Evolutionary conservation across 306 rosid genomes (phyloP), one percentile per base, ranked within the genome.

Genomic region (Prunus davidiana): DNA sequence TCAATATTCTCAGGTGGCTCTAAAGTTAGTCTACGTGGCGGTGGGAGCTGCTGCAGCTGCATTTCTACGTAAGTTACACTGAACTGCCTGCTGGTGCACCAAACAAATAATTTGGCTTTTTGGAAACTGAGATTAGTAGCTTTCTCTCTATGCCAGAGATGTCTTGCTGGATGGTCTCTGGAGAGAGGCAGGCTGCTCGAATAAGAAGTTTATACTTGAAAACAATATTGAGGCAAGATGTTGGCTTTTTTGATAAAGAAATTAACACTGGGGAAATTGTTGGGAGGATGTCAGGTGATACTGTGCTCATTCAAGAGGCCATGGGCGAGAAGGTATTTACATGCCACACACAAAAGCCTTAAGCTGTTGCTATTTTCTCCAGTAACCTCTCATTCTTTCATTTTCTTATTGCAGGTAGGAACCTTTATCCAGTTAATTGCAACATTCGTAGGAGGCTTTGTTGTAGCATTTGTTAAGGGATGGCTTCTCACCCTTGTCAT

Each of bases 241-340:
- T 93, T 56, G 80, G 85, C 46, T 93, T 86, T 84, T 93, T 91
- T 34, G 97, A 93, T 81, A 78, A 73, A 79, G 91, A 91, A 88
- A 77, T 86, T 2, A 91, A 82, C 67, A 76, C 86, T 0, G 98
- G 96, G 43, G 97, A 91, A 71, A 88, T 93, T 71, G 80, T 90
- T 27, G 96, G 84, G 74, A 84, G 96, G 71, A 90, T 93, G 95
- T 90, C 96, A 2, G 98, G 96, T 3, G 96, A 93, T 70, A 93
- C 96, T 25, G 89, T 93, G 52, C 91, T 87, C 51, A 91, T 93
- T 80, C 98, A 91, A 89, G 98, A 89, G 46, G 95, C 98, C 74
- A 84, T 89, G 91, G 97, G 96, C 0, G 98, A 93, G 76, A 91
- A 93, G 94, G 98, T 93, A 65, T 20, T 1, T 16, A n/a, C 56